Evolutionary conservation across 345 rosid genomes (phyloP).

Genomic region (Populus deltoides): DNA sequence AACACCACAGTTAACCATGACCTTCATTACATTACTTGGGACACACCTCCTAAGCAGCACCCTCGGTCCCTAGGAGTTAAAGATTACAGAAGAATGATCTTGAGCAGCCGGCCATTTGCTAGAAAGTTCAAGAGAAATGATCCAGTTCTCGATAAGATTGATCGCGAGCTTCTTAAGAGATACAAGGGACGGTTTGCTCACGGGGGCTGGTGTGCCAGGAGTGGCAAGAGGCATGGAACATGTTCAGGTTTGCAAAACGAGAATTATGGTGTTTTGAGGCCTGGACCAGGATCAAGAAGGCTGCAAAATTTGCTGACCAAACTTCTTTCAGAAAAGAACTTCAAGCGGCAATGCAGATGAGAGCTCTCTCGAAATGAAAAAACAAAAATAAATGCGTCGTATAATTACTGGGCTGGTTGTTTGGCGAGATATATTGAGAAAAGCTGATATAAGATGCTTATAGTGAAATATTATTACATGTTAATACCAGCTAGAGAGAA

Average conservation of each 20-base stretch:
- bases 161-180: conserved; percentile 60
- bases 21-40: conserved; percentile 89
- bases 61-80: conserved; percentile 58
- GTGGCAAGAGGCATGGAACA: conserved; percentile 20
- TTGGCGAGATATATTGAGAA: not conserved
- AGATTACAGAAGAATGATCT: conserved; percentile 67
- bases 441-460: not conserved
- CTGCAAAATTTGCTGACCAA: conserved; percentile 54
- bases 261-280: conserved; percentile 50
- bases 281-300: conserved; percentile 77
- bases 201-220: conserved; percentile 56
- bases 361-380: not conserved
- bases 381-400: not conserved
- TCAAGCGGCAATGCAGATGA: conserved; percentile 72
- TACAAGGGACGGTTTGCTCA: conserved; percentile 32
- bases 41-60: conserved; percentile 93
- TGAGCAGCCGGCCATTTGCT: conserved; percentile 76
- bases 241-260: conserved; percentile 30
- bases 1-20: conserved; percentile 86
- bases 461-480: not conserved
- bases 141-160: conserved; percentile 69
- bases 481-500: too few species aligned
- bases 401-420: not conserved
- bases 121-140: conserved; percentile 77
- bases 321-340: conserved; percentile 44